Evolutionary conservation across 768 basidiomycete species (phyloP).

Genomic region (Chalciporus chontae): DNA sequence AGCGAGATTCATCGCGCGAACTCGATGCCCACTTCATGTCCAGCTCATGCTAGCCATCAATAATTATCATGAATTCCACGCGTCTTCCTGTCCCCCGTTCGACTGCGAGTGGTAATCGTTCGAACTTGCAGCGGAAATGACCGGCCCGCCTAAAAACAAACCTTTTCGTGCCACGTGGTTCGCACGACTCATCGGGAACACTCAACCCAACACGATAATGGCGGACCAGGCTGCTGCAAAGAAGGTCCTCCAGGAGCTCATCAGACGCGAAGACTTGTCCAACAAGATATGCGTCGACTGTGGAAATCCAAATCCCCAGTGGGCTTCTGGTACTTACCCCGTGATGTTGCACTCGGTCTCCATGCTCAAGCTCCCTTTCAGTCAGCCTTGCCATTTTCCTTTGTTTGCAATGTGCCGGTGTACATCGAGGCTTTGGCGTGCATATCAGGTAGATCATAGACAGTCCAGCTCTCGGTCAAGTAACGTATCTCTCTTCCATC

Average conservation of each 20-base stretch:
- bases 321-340: conserved; percentile 69
- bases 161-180: not conserved
- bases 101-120: not conserved
- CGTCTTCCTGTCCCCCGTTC: too few species aligned
- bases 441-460: conserved; percentile 67
- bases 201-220: conserved; percentile 1
- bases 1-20: not conserved
- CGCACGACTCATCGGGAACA: not conserved
- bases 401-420: conserved; percentile 84
- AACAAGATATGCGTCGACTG: conserved; percentile 86
- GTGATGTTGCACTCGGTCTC: too few species aligned
- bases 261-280: conserved; percentile 62
- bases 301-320: conserved; percentile 87
- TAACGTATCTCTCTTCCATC: conserved; percentile 12
- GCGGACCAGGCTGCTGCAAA: conserved; percentile 63
- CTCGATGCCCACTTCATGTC: not conserved
- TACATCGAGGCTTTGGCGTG: conserved; percentile 89
- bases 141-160: not conserved
- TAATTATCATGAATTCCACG: not conserved
- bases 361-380: not conserved
- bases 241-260: conserved; percentile 70
- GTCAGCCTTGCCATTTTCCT: conserved; percentile 82
- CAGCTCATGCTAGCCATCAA: not conserved
- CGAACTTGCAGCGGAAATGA: not conserved
- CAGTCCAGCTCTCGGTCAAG: conserved; percentile 1